These are phyloP conservation scores for Chlamydomonas asymmetrica DNA, from an alignment of 139 green algal species.

Conservation along the genomic window DNA sequence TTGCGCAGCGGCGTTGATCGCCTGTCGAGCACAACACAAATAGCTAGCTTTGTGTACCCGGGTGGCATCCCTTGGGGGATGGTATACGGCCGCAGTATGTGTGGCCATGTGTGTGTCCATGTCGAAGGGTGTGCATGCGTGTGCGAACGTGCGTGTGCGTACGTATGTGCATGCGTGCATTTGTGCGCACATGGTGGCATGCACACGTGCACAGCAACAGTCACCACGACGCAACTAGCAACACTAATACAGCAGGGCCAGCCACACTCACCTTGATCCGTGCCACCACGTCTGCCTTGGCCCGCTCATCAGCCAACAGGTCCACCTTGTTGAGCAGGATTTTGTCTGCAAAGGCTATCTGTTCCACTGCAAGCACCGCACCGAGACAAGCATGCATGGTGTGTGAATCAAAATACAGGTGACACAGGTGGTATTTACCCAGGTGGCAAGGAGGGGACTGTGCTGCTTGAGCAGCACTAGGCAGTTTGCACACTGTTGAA, in stretches of 20 bases:
- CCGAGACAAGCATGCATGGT: too few species aligned
- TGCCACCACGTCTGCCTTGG: constrained; percentile 39
- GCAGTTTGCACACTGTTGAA: too few species aligned
- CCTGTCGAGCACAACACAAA: constrained; percentile 25
- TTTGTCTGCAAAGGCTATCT: constrained; percentile 85
- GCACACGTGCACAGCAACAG: too few species aligned
- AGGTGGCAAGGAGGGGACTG: too few species aligned
- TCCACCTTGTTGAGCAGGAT: constrained; percentile 89
- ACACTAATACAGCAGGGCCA: too few species aligned
- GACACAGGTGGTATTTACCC: too few species aligned
- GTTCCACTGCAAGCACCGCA: constrained; percentile 67
- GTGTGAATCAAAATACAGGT: too few species aligned
- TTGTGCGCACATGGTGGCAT: background rate
- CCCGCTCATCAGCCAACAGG: constrained; percentile 53
- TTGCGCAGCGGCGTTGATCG: constrained; percentile 9
- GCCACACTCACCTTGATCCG: constrained; percentile 33
- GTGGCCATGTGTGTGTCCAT: background rate
- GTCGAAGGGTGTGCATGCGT: constrained; percentile 2
- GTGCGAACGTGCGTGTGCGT: constrained; percentile 4
- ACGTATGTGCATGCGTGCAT: background rate
- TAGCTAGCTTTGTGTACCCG: constrained; percentile 15
- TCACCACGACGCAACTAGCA: too few species aligned
- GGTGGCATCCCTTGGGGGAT: constrained; percentile 7
- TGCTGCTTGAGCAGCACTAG: too few species aligned
- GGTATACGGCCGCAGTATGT: background rate